A percentile compares a stretch with the other conserved stretches of the same genome.
These are phyloP conservation scores for Trichoderma orchidacearum DNA, from an alignment of 495 filamentous ascomycete genomes.

Conservation along the genomic window DNA sequence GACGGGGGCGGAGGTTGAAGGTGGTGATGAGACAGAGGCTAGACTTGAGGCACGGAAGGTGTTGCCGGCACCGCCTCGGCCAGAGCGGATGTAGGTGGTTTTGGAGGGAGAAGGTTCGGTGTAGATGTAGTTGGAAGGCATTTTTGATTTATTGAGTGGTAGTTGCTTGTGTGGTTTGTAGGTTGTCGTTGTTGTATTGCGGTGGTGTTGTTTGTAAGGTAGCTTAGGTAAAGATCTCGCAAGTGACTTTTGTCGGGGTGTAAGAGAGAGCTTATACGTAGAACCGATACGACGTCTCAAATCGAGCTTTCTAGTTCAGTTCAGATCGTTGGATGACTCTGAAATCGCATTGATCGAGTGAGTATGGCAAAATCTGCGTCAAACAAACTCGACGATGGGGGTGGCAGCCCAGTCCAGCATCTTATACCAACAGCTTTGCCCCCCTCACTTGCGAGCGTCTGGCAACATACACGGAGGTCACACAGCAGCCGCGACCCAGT, in stretches of 20 bases:
- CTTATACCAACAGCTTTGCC: too few species aligned
- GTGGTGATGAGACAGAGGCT: constrained; percentile 22
- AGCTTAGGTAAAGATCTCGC: too few species aligned
- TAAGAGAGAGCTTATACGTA: neutral
- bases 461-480: too few species aligned
- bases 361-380: too few species aligned
- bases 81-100: constrained; percentile 54
- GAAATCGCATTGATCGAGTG: neutral
- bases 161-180: constrained; percentile 1
- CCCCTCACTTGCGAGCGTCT: too few species aligned
- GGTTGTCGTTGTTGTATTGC: neutral
- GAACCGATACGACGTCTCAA: neutral
- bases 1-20: constrained; percentile 7
- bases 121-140: constrained; percentile 44
- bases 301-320: neutral
- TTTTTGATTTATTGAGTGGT: too few species aligned
- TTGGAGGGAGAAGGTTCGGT: constrained; percentile 69
- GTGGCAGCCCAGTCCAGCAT: too few species aligned
- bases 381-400: too few species aligned
- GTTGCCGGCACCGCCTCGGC: constrained; percentile 85
- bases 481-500: neutral
- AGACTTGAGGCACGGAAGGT: constrained; percentile 56
- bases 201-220: neutral
- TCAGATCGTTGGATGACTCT: too few species aligned
- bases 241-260: neutral